Evolutionary conservation across 331 rosid genomes (phyloP), one percentile per base, ranked within the genome.

Genomic region (Prunus yedoensis): DNA sequence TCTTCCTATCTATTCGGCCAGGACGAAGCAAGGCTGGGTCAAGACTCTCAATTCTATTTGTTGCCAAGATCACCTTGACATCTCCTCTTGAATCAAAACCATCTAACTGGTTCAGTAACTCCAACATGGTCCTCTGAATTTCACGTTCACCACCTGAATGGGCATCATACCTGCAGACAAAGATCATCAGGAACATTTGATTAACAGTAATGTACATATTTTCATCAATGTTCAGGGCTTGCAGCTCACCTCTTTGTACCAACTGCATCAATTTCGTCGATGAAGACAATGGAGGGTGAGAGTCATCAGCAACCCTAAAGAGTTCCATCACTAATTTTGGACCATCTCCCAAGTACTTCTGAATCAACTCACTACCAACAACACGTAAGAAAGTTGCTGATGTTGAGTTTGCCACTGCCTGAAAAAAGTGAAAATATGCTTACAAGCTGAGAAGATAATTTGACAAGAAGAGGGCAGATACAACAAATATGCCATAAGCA

Each of bases 61-160:
- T 95, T 77, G 99, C 99, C 21, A 95, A 92, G 78, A 95, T 95
- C 66, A 95, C 99, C 83, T 95, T 95, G 1, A 95, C 99, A 79
- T 95, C 99, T 83, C 99, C 99, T 79, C 97, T 92, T 10, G 99
- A 95, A 86, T 95, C 99, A 78, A 95, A 95, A 71, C 99, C 99
- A 77, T 95, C 99, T 60, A 95, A 84, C 83, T 95, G 99, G 83
- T 95, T 95, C 79, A 95, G 81, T 73, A 95, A 80, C 80, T 95
- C 99, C 88, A 95, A 85, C 99, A 95, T 95, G 58, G 99, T 95
- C 83, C 99, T 88, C 73, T 95, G 99, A 71, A 95, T 95, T 84
- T 95, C 99, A 51, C 99, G 96, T 73, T 95, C 99, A 76, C 99
- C 99, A 61, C 99, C 99, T 1, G 99, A 95, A 81, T 95, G 97